Evolutionary conservation across 2,329 filamentous ascomycete species (phyloP), one percentile per base, ranked within the genome.

Genomic region (Annulohypoxylon truncatum): DNA sequence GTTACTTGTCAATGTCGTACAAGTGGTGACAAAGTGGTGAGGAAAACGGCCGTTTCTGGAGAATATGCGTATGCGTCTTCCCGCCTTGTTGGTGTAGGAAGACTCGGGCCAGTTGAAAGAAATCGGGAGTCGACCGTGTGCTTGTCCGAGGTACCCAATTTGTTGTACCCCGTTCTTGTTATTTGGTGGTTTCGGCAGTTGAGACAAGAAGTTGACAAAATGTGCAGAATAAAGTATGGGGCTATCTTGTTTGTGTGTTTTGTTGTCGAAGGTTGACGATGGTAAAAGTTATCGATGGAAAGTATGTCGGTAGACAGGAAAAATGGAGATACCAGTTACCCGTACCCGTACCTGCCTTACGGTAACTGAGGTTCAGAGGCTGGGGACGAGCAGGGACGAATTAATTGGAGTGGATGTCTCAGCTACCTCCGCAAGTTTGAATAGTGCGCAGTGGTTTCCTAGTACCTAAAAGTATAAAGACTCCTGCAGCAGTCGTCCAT

Each of bases 1-100:
- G 50, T 54, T 63, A 44, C n/a, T 46, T 57, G 52, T 68, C 31
- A 26, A 47, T 20, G 58, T 60, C 3, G 59, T 54, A 61, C 63
- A 51, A 42, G 8, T 26, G 10, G 38, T 47, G 31, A 22, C 57
- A 40, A 31, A 56, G 5, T 31, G 15, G 46, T 47, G 18, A 28
- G 57, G 46, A 38, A 59, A 51, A 33, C 47, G 52, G 52, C 31
- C 53, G 31, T 54, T 10, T 28, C 26, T 63, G 31, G 58, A 35
- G 42, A 59, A 55, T 12, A 22, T 44, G 40, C 18, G 20, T 64
- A 69, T 69, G 66, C 64, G 53, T 48, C 52, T 38, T 64, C 44
- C 66, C 63, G 63, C 54, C 42, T 46, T 40, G 40, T 52, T 54
- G 63, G 51, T 53, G 56, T 29, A 60, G 38, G n/a, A 53, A 24